phyloP scores from a whole-genome alignment of 805 yeast genomes.

The Myxozyma vanderwaltii region DNA sequence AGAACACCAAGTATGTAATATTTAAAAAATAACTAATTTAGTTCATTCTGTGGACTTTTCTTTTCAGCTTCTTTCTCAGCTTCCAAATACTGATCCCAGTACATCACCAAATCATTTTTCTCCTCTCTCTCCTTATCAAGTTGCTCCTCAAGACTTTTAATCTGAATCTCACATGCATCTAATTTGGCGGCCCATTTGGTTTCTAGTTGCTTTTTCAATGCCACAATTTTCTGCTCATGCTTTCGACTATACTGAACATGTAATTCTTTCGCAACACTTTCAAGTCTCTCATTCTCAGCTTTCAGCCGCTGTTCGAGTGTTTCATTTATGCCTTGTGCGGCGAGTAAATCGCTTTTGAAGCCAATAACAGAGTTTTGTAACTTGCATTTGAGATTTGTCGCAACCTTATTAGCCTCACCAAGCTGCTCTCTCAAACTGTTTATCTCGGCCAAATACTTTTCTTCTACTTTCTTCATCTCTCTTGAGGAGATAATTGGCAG shows the following conservation, averaged over 20 bases:
- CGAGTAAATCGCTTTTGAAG: constrained; percentile 7
- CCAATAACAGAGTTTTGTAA: constrained; percentile 9
- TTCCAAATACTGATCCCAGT: constrained; percentile 30
- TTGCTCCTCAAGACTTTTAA: constrained; percentile 9
- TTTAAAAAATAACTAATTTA: not conserved
- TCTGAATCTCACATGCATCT: constrained; percentile 3
- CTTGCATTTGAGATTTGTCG: constrained; percentile 6
- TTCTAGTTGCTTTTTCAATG: constrained; percentile 25
- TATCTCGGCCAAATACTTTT: constrained; percentile 14
- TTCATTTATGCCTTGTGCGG: not conserved
- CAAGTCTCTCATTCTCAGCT: constrained; percentile 27
- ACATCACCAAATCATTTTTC: constrained; percentile 27
- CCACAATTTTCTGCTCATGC: constrained; percentile 28
- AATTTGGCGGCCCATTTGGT: constrained; percentile 18
- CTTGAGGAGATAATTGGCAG: constrained; percentile 4
- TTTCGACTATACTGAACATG: constrained; percentile 29
- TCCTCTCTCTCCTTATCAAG: constrained; percentile 27
- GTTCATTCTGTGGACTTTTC: not conserved
- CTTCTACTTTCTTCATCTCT: constrained; percentile 13
- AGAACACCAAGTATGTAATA: no score
- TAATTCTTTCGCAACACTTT: constrained; percentile 26
- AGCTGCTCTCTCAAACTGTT: constrained; percentile 11
- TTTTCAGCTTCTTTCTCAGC: constrained; percentile 15
- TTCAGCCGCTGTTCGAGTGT: constrained; percentile 15
- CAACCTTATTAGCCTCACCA: constrained; percentile 12